Evolutionary conservation across 83 land plant genomes (phyloP), one percentile per base, ranked within the genome.

Genomic region (Diphasiastrum complanatum): DNA sequence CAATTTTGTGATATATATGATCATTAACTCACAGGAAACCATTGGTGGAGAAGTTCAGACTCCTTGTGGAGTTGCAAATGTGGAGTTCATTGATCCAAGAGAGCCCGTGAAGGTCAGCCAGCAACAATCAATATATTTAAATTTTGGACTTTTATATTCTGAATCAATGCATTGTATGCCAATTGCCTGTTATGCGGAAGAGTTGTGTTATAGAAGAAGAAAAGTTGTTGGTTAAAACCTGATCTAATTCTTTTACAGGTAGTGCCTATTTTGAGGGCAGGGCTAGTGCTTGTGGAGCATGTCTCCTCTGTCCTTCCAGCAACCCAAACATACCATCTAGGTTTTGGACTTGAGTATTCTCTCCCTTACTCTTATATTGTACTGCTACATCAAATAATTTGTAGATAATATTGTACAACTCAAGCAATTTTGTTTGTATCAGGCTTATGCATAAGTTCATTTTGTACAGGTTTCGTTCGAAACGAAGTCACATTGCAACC

Each of bases 211-310:
- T 3, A 47, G 19, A 47, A 25, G n/a, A n/a, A n/a, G n/a, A n/a
- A 27, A 5, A 27, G 26, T 52, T 27, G 11, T 52, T 38, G 14
- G 6, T 38, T 38, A 38, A 14, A 38, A 38, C 14, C 41, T 53
- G 23, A 16, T 25, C 30, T 3, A 4, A 40, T 2, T 30, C 1
- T 66, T 54, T 35, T 45, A 63, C 81, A 95, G 99, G 74, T 95
- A 41, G 72, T 95, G 47, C 99, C 97, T n/a, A 89, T 95, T 47
- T 68, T 95, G 43, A 83, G 99, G 72, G 99, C 99, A 57, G 99
- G 99, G 30, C 83, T 95, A 34, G 99, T 83, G 41, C 77, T 95
- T 5, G 87, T 76, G 1, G 97, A 95, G 61, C 80, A 86, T 73
- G 88, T 83, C 24, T 41, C 84, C 45, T 72, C 97, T 16, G 75